These are phyloP conservation scores for Candida ulmi DNA, from an alignment of 805 yeast genomes.

Conservation along the genomic window DNA sequence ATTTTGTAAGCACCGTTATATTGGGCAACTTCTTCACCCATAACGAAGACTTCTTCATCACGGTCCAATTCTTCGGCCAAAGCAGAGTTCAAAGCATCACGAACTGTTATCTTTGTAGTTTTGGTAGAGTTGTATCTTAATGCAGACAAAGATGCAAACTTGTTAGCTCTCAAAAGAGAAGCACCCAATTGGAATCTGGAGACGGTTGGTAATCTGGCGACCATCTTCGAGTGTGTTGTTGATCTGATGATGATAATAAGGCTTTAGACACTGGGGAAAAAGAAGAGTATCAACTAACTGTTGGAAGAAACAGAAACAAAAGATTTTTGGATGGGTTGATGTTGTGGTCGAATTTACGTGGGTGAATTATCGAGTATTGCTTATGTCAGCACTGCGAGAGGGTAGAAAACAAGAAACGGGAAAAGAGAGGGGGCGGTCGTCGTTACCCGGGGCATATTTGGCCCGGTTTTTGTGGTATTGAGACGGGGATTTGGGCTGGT, in stretches of 20 bases:
- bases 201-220: conserved; percentile 1
- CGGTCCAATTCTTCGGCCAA: conserved; percentile 96
- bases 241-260: neutral
- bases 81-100: conserved; percentile 95
- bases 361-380: neutral
- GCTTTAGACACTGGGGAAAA: too few relatives aligned
- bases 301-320: too few relatives aligned
- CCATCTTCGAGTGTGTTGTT: neutral
- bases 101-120: conserved; percentile 66
- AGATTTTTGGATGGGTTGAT: neutral
- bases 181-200: conserved; percentile 10
- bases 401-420: too few relatives aligned
- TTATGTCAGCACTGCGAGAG: neutral
- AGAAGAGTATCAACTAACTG: too few relatives aligned
- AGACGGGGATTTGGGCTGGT: too few relatives aligned
- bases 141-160: conserved; percentile 9
- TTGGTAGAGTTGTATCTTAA: conserved; percentile 16
- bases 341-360: neutral
- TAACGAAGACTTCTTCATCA: conserved; percentile 87
- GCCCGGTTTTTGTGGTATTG: too few relatives aligned
- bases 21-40: conserved; percentile 99
- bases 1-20: conserved; percentile 99
- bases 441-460: too few relatives aligned
- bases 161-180: conserved; percentile 4
- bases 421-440: too few relatives aligned